These are phyloP conservation scores for Xerocomellus amylosporus DNA, from an alignment of 768 basidiomycete species.

Conservation along the genomic window DNA sequence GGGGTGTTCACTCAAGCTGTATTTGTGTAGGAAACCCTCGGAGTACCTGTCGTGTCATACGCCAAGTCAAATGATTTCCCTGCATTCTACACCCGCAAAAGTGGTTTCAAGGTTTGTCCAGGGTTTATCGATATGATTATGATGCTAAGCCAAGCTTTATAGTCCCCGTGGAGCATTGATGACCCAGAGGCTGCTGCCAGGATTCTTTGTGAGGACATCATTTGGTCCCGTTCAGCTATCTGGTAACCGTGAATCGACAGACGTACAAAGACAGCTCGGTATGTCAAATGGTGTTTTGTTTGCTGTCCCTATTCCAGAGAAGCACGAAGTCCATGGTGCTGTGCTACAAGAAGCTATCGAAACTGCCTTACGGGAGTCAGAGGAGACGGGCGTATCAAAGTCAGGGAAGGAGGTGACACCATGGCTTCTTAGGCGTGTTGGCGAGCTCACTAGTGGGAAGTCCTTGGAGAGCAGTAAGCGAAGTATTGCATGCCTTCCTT, in stretches of 20 bases:
- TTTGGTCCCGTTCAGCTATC: not conserved
- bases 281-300: slow-evolving; percentile 78
- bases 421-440: slow-evolving; percentile 84
- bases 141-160: slow-evolving; percentile 1
- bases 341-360: slow-evolving; percentile 76
- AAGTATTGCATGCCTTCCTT: not conserved
- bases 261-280: slow-evolving; percentile 64
- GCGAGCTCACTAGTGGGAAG: slow-evolving; percentile 72
- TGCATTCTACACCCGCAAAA: slow-evolving; percentile 85
- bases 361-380: slow-evolving; percentile 80
- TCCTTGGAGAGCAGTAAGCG: slow-evolving; percentile 70
- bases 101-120: slow-evolving; percentile 63
- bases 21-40: slow-evolving; percentile 78
- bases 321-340: slow-evolving; percentile 64
- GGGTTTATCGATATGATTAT: not conserved
- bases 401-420: slow-evolving; percentile 92
- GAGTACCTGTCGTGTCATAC: slow-evolving; percentile 86
- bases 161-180: slow-evolving; percentile 79
- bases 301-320: slow-evolving; percentile 84
- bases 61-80: slow-evolving; percentile 80
- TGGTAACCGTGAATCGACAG: slow-evolving; percentile 37
- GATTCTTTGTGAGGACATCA: slow-evolving; percentile 61
- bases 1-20: not conserved
- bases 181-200: slow-evolving; percentile 66
- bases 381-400: slow-evolving; percentile 72